Percentiles rank a stretch among this genome's conserved stretches.
phyloP scores from a whole-genome alignment of 73 alveolate species.

The Tetrahymena borealis region DNA sequence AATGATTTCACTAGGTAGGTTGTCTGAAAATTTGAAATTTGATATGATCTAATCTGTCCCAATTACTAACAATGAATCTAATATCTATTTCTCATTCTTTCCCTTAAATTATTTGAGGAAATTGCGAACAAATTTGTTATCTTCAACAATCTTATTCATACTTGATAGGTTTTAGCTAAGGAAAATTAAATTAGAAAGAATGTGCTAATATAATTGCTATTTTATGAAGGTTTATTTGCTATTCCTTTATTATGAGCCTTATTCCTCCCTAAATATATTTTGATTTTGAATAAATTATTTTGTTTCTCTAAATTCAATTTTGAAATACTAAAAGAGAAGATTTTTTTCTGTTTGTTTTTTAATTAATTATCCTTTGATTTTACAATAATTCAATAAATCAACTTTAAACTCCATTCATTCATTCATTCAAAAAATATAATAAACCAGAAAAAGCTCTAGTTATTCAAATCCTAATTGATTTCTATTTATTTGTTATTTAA shows the following conservation, averaged over 20 bases:
- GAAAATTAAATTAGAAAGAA: no score
- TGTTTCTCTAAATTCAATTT: neutral
- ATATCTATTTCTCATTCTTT: neutral
- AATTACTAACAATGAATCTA: neutral
- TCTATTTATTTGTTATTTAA: no score
- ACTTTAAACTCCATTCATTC: no score
- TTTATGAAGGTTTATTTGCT: no score
- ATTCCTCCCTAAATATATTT: no score
- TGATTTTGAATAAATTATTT: neutral
- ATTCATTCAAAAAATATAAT: no score
- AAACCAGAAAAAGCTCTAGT: no score
- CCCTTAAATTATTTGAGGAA: neutral
- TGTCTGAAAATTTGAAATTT: neutral
- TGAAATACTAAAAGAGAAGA: neutral
- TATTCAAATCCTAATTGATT: no score
- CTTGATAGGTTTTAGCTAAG: neutral
- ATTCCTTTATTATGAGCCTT: no score
- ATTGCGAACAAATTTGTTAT: neutral
- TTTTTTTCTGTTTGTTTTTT: neutral
- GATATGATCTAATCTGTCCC: neutral
- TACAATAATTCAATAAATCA: no score
- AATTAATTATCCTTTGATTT: neutral
- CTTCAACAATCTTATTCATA: neutral
- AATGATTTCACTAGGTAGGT: neutral
- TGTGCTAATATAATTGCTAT: no score